Evolutionary conservation across 306 rosid species (phyloP).

Genomic region (Dryas drummondii): DNA sequence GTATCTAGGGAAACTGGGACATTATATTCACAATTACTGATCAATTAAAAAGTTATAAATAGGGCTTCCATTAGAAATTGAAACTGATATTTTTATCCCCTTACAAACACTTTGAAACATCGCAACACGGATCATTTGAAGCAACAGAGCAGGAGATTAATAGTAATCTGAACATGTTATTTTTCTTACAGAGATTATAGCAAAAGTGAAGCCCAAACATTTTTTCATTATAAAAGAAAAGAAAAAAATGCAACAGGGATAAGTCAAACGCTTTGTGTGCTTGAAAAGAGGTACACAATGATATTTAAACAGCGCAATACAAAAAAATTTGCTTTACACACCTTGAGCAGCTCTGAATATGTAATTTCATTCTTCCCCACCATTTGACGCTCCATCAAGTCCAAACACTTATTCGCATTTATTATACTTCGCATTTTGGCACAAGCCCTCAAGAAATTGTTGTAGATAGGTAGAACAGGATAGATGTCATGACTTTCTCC

Average conservation of each 20-base stretch:
- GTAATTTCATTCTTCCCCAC: conserved; percentile 78
- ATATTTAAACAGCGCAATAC: conserved; percentile 8
- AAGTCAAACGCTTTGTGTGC: conserved; percentile 10
- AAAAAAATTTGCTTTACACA: conserved; percentile 28
- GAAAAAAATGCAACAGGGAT: not conserved
- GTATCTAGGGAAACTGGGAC: not conserved
- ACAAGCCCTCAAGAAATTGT: conserved; percentile 58
- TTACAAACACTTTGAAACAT: not conserved
- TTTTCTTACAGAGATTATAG: not conserved
- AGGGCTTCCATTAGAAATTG: not conserved
- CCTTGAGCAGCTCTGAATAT: conserved; percentile 73
- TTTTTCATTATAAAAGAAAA: not conserved
- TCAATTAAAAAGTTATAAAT: not conserved
- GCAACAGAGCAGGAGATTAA: not conserved
- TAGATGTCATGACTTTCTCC: conserved; percentile 42
- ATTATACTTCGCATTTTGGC: conserved; percentile 34
- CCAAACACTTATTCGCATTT: conserved; percentile 71
- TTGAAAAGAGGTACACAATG: conserved; percentile 13
- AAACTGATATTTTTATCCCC: not conserved
- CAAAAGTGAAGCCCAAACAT: not conserved
- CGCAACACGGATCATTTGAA: not conserved
- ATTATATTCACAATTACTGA: not conserved
- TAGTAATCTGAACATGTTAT: not conserved
- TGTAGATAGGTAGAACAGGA: conserved; percentile 49
- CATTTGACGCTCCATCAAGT: conserved; percentile 67